Evolutionary conservation across 164 flowering plant species (phyloP).

Genomic region (Sextonia rubra): DNA sequence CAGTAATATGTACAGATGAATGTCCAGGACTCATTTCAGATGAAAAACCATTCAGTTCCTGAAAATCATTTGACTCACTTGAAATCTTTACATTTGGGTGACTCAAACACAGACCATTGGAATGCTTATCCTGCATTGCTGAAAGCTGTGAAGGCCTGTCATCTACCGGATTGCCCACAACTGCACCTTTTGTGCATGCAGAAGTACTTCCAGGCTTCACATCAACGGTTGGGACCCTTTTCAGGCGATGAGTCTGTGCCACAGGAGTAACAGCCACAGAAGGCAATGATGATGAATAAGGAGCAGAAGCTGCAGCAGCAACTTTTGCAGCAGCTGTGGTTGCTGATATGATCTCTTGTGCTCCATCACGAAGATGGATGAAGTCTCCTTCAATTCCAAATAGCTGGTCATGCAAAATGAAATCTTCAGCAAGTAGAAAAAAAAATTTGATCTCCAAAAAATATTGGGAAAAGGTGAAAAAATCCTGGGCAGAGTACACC

Average conservation of each 20-base stretch:
- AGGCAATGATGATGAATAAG: conserved; percentile 54
- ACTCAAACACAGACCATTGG: conserved; percentile 42
- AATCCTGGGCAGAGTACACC: too few relatives aligned
- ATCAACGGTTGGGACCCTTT: conserved; percentile 43
- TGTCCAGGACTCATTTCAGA: conserved; percentile 30
- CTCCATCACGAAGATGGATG: conserved; percentile 90
- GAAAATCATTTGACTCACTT: conserved; percentile 48
- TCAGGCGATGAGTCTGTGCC: conserved; percentile 67
- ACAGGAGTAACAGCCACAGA: conserved; percentile 92
- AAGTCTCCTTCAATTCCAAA: conserved; percentile 84
- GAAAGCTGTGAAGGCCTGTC: conserved; percentile 22
- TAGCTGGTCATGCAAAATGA: conserved; percentile 49
- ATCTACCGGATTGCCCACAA: too few relatives aligned
- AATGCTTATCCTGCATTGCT: conserved; percentile 28
- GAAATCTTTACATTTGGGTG: conserved; percentile 45
- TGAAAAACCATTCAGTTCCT: conserved; percentile 37
- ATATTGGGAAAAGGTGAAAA: not conserved
- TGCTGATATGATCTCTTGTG: conserved; percentile 85
- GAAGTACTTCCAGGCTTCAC: conserved; percentile 21
- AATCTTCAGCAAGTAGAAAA: not conserved
- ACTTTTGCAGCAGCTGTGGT: conserved; percentile 85
- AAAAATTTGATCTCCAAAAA: not conserved
- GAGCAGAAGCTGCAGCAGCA: conserved; percentile 74
- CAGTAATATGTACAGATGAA: conserved; percentile 21
- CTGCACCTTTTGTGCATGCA: too few relatives aligned